Percentiles rank a stretch among this genome's conserved stretches.
Evolutionary conservation across 352 stramenopile species (phyloP).

Genomic region (Phytophthora idaei): DNA sequence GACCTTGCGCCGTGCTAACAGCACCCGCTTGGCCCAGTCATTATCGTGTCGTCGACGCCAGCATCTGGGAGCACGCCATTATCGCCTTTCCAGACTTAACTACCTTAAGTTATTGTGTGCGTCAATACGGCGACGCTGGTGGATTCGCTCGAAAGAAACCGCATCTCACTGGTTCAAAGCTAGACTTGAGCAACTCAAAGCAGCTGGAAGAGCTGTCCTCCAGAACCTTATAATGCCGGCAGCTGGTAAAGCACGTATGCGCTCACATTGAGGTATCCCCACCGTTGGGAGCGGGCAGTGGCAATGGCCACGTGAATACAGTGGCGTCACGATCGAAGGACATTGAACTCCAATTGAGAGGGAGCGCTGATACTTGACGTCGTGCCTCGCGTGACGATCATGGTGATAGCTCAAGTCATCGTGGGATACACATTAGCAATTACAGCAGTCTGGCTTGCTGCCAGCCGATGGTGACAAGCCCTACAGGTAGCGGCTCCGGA

Average conservation of each 20-base stretch:
- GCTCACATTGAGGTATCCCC: not conserved
- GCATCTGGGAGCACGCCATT: slow-evolving; percentile 22
- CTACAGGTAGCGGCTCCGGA: slow-evolving; percentile 17
- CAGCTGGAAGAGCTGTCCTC: slow-evolving; percentile 14
- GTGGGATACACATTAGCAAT: slow-evolving; percentile 9
- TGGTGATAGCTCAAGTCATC: slow-evolving; percentile 3
- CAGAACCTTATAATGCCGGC: slow-evolving; percentile 16
- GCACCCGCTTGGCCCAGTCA: not conserved
- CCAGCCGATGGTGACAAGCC: not conserved
- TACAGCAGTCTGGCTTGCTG: slow-evolving; percentile 24
- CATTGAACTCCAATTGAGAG: slow-evolving; percentile 12
- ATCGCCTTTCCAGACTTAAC: slow-evolving; percentile 12
- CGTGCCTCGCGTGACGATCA: not conserved
- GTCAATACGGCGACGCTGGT: slow-evolving; percentile 9
- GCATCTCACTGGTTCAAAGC: slow-evolving; percentile 15
- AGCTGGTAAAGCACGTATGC: slow-evolving; percentile 32
- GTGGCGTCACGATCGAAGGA: not conserved
- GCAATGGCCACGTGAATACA: not conserved
- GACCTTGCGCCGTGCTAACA: not conserved
- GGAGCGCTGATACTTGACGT: slow-evolving; percentile 15
- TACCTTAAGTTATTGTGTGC: not conserved
- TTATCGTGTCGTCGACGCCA: slow-evolving; percentile 4
- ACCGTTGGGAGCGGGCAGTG: not conserved
- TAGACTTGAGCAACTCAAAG: slow-evolving; percentile 12
- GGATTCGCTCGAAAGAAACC: slow-evolving; percentile 31